Base-by-base conservation (phyloP, 805 yeast species). In the Starmerella roubikii region DNA sequence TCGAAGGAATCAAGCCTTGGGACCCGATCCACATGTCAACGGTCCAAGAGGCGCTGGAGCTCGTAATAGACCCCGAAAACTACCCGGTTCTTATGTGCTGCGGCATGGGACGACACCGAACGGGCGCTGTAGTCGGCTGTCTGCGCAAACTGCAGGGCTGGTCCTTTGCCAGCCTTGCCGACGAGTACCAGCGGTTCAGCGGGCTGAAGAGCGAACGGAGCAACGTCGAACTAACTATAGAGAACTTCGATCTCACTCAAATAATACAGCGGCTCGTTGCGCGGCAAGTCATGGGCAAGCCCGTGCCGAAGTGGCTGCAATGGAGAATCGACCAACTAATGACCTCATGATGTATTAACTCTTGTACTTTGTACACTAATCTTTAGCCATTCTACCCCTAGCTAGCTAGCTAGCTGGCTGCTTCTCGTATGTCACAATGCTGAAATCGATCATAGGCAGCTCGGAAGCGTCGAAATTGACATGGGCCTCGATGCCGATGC, bases 91-190 rank as follows among this genome's bases (percentile, higher is more conserved):
- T 91, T 36, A 86, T 86, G 4, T 91, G 97, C 58, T 91, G 97
- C 53, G 95, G 96, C 12, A 91, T 91, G 98, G 98, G 98, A 0
- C 67, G 98, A 49, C 98, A 88, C 58, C 68, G 98, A 48, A 86
- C 97, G 0, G 98, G 98, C 1, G 86, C 97, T 0, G 94, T 91
- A 3, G 74, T 91, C 43, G 98, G 98, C 1, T 88, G 98, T 58
- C 62, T 88, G 34, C 65, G 98, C 46, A 69, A 94, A 43, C 63
- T 91, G 16, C 96, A 91, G 66, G 88, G 93, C n/a, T 88, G 98
- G 98, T 91, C 93, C 54, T 63, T 88, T 55, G 95, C 97, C n/a
- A 64, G 80, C 56, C 91, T 88, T 1, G 74, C 85, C 40, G 98
- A 88, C 57, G 98, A 88, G 56, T 88, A 88, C 55, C 68, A 97